Percentiles rank a stretch among this genome's conserved stretches.
Conservation (phyloP, 768 basidiomycete species). For the Podaxis pistillaris region DNA sequence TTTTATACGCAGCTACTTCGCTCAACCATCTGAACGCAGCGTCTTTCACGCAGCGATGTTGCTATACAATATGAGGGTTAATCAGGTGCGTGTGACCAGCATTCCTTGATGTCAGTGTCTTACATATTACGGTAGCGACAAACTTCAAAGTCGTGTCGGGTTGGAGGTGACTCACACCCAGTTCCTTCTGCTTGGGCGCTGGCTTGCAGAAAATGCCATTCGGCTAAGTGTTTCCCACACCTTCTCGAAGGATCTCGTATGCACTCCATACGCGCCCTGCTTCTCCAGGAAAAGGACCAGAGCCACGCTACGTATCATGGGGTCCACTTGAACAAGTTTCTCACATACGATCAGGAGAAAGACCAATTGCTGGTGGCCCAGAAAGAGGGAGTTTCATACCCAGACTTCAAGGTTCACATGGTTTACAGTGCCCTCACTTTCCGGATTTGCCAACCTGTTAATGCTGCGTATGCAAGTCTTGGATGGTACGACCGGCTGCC, state of each 20-base stretch:
- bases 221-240: constrained; percentile 37
- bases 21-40: neutral
- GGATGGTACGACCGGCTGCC: constrained; percentile 62
- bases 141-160: neutral
- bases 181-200: constrained; percentile 22
- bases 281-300: constrained; percentile 25
- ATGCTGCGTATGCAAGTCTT: constrained; percentile 31
- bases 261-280: constrained; percentile 39
- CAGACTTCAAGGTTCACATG: constrained; percentile 34
- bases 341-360: constrained; percentile 6
- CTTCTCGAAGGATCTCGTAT: constrained; percentile 29
- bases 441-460: constrained; percentile 45
- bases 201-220: constrained; percentile 41
- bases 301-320: constrained; percentile 30
- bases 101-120: neutral
- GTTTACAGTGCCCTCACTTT: constrained; percentile 48
- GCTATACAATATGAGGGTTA: neutral
- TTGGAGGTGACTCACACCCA: neutral
- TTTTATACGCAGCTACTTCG: neutral
- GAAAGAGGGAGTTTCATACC: constrained; percentile 31
- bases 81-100: neutral
- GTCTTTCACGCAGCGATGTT: constrained; percentile 12
- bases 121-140: neutral
- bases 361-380: constrained; percentile 20
- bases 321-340: constrained; percentile 20